Conservation (phyloP, 805 yeast species). For the Candida pseudoglaebosa region DNA sequence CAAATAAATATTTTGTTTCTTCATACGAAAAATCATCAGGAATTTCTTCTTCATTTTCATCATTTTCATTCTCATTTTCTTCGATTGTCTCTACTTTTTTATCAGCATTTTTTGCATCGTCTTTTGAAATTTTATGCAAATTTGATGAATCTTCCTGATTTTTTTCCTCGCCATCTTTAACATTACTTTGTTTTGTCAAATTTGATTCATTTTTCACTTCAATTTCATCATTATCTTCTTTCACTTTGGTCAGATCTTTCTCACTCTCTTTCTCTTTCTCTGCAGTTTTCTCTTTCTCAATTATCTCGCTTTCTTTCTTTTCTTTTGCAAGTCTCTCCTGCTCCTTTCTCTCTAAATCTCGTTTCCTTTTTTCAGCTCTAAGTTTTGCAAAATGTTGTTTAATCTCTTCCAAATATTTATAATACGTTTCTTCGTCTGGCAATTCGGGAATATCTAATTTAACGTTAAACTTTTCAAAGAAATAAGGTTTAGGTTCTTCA, state of each 20-base stretch:
- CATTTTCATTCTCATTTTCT: slow-evolving; percentile 15
- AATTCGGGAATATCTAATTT: slow-evolving; percentile 67
- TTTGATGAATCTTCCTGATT: slow-evolving; percentile 16
- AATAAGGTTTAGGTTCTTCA: slow-evolving; percentile 43
- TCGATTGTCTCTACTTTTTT: slow-evolving; percentile 21
- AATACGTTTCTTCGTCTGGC: slow-evolving; percentile 55
- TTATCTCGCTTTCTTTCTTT: slow-evolving; percentile 10
- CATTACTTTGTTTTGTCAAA: slow-evolving; percentile 5
- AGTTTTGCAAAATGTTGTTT: slow-evolving; percentile 19
- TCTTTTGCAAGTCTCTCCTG: slow-evolving; percentile 12
- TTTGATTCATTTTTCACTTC: slow-evolving; percentile 16
- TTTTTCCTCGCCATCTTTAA: slow-evolving; percentile 14
- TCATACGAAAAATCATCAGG: slow-evolving; percentile 47
- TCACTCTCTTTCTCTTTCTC: slow-evolving; percentile 10
- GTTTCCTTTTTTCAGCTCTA: slow-evolving; percentile 12
- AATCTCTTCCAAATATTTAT: slow-evolving; percentile 44
- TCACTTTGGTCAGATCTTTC: slow-evolving; percentile 4
- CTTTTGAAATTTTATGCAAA: slow-evolving; percentile 14
- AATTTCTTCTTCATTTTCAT: slow-evolving; percentile 2
- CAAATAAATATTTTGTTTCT: slow-evolving; percentile 79
- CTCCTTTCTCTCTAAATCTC: slow-evolving; percentile 13
- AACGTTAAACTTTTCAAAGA: slow-evolving; percentile 73
- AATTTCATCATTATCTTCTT: slow-evolving; percentile 4
- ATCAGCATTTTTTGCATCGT: slow-evolving; percentile 15
- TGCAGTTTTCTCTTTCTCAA: slow-evolving; percentile 6